Evolutionary conservation across 192 early-diverging fungal species (phyloP).

Genomic region (Coemansia sp.): DNA sequence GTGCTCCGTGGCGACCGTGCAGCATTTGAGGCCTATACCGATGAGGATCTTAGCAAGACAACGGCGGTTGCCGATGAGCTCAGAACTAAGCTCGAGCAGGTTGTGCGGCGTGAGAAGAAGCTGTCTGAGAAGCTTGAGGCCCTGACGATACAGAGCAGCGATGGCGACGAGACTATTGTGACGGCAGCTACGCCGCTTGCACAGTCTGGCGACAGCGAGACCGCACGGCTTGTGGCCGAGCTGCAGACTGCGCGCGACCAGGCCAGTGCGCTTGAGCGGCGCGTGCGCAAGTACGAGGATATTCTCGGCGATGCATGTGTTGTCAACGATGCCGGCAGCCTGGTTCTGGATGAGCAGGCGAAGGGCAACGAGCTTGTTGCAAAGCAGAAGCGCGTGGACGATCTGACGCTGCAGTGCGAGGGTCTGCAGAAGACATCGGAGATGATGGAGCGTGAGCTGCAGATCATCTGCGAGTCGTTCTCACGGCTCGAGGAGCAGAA

Average conservation of each 20-base stretch:
- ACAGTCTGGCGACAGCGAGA: slow-evolving; percentile 24
- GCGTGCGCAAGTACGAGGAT: slow-evolving; percentile 49
- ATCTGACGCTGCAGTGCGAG: slow-evolving; percentile 59
- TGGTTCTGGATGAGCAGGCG: slow-evolving; percentile 8
- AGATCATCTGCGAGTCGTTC: slow-evolving; percentile 63
- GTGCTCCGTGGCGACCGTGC: slow-evolving; percentile 56
- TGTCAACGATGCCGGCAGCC: slow-evolving; percentile 27
- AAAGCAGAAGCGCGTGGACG: slow-evolving; percentile 56
- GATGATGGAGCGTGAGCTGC: slow-evolving; percentile 59
- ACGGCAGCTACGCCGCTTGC: slow-evolving; percentile 20
- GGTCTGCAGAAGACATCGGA: slow-evolving; percentile 56
- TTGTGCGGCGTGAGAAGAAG: slow-evolving; percentile 53
- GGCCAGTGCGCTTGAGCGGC: slow-evolving; percentile 28
- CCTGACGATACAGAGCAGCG: slow-evolving; percentile 33
- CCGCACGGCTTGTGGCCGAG: slow-evolving; percentile 27
- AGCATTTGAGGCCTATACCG: slow-evolving; percentile 56
- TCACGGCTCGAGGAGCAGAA: slow-evolving; percentile 83
- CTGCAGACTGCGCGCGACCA: slow-evolving; percentile 33
- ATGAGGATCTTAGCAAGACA: slow-evolving; percentile 55
- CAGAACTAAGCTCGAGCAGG: slow-evolving; percentile 49
- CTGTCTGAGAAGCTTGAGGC: slow-evolving; percentile 51
- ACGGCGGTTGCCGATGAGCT: slow-evolving; percentile 54
- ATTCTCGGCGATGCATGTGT: slow-evolving; percentile 31
- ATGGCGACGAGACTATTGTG: slow-evolving; percentile 24
- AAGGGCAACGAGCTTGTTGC: slow-evolving; percentile 38